Base-by-base conservation (phyloP, 2,329 filamentous ascomycete genomes). In the Arachnopeziza araneosa region DNA sequence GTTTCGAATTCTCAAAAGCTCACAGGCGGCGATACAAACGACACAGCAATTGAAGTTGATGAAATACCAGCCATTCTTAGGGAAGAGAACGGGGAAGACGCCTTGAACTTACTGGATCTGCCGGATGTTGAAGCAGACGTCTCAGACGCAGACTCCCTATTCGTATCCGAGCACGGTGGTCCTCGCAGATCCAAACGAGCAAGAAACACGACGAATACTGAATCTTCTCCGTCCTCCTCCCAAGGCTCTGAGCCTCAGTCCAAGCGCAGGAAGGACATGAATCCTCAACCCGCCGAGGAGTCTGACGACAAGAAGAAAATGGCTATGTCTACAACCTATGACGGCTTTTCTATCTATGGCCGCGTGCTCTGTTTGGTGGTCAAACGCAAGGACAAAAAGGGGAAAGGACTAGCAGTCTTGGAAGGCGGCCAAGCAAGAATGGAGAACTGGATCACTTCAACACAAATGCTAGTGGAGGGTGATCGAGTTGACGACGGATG, bases 331-430 rank as follows among this genome's bases (percentile, higher is more conserved):
- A 95, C 93, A 24, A 87, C 86, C 17, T 99, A 98, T 75, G 92
- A 98, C 70, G 93, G 95, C 9, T 98, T 98, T 76, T 90, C 89
- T 68, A 97, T 99, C 71, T 96, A 96, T 76, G 92, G 95, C 12
- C 89, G 91, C 67, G 91, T 96, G 53, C 79, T 99, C 24, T 98
- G 93, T 74, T 80, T 99, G 60, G 89, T 99, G 9, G 87, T 99
- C 70, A 87, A 86, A 74, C 90, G 88, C 72, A 86, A 88, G 63
- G 88, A 86, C 54, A 78, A 75, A 66, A 81, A 76, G 66, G 72
- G 74, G 53, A 74, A 70, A 65, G 66, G 67, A 55, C 65, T 69
- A 52, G 61, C 68, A 64, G 63, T 62, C 64, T 62, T 69, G 69
- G 63, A 64, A 12, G 77, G 76, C 53, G 84, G 85, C 50, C 87